Evolutionary conservation across 352 stramenopile genomes (phyloP), one percentile per base, ranked within the genome.

Genomic region (Phytophthora syringae): DNA sequence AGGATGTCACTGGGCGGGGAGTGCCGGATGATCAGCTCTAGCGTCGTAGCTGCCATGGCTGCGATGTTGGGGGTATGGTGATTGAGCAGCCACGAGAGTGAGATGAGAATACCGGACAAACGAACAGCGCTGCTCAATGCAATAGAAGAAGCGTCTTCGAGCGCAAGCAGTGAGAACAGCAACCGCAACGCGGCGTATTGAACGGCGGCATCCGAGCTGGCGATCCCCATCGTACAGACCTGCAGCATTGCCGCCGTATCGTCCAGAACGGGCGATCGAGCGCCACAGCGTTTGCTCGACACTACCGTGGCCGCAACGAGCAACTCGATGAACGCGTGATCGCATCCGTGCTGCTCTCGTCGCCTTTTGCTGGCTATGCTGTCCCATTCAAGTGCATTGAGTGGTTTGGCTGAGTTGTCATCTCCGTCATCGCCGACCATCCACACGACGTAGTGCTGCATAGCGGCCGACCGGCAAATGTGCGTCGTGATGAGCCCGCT

Each of bases 21-120:
- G 7, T 64, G 45, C 0, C 47, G 34, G 10, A 68, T 67, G 20
- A 76, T 42, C 25, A 43, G 6, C 9, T 48, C 42, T 12, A 84
- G 24, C 0, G 77, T 48, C 10, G 53, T 53, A 5, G 56, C 37
- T 30, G 70, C 62, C 20, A 64, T 68, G 2, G 48, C 34, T 25
- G 64, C 62, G 5, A 84, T 70, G 16, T 56, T 34, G 1, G 16
- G 15, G 22, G 36, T 34, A 1, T 28, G 42, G 47, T 84, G 78
- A 28, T 43, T 53, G 1, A 84, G 37, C 15, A 84, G 54, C 78
- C 78, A 86, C 3, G 67, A 65, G 6, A 86, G 54, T 0, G 64
- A 74, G 36, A 83, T 81, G 25, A 86, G 63, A 18, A 63, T 67
- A 9, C 78, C 78, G 1, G 66, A 70, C 9, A 80, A 40, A 2